Conservation (phyloP, 805 yeast genomes). For the Huiozyma naganishii region DNA sequence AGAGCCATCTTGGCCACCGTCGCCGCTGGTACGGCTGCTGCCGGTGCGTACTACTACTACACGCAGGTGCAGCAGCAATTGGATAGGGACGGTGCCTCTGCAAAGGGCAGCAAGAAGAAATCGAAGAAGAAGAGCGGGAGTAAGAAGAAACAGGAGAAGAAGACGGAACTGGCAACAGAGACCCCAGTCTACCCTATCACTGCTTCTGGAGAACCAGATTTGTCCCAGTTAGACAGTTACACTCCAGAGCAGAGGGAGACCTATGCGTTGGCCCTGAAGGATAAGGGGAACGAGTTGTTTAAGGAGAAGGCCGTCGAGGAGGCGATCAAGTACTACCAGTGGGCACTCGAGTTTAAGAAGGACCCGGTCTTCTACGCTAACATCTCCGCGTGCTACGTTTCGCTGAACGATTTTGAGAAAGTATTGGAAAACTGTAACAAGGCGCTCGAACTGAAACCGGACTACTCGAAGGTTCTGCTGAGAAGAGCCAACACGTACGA, state of each 20-base stretch:
- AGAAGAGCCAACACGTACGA: conserved; percentile 94
- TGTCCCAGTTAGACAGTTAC: conserved; percentile 36
- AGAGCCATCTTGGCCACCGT: conserved; percentile 54
- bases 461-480: conserved; percentile 79
- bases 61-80: conserved; percentile 23
- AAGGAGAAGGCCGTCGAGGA: conserved; percentile 54
- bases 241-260: conserved; percentile 43
- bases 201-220: conserved; percentile 45
- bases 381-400: conserved; percentile 91
- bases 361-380: conserved; percentile 91
- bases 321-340: conserved; percentile 73
- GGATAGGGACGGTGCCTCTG: conserved; percentile 1
- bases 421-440: conserved; percentile 80
- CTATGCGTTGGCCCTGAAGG: conserved; percentile 70
- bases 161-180: conserved; percentile 67
- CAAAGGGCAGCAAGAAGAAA: conserved; percentile 74
- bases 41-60: conserved; percentile 47
- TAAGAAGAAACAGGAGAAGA: conserved; percentile 58
- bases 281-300: conserved; percentile 77
- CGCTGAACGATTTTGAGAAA: conserved; percentile 66
- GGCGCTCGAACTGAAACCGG: conserved; percentile 80
- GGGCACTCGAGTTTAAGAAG: conserved; percentile 61
- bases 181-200: conserved; percentile 31
- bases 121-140: conserved; percentile 62
- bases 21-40: conserved; percentile 53